phyloP scores from a whole-genome alignment of 1,139 yeast species.

The Scheffersomyces parashehatae region DNA sequence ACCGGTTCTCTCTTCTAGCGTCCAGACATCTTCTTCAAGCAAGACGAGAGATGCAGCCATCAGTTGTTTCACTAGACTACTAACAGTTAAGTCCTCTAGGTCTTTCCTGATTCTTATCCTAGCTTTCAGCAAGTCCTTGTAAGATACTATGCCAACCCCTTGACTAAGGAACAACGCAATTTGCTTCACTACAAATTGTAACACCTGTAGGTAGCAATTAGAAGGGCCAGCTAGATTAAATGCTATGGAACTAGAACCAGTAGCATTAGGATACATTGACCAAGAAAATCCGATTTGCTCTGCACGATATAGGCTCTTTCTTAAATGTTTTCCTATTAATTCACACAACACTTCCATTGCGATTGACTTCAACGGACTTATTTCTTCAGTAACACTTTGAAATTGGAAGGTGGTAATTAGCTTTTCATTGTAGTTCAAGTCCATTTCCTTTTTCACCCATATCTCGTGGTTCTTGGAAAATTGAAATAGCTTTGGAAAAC shows the following conservation, averaged over 20 bases:
- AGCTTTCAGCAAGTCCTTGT: conserved; percentile 40
- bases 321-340: conserved; percentile 38
- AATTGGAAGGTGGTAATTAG: conserved; percentile 48
- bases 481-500: conserved; percentile 15
- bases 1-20: conserved; percentile 48
- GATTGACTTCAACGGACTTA: conserved; percentile 36
- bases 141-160: conserved; percentile 16
- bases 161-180: conserved; percentile 12
- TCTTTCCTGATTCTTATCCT: conserved; percentile 44
- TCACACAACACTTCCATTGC: conserved; percentile 52
- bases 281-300: conserved; percentile 54
- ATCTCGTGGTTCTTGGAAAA: conserved; percentile 34
- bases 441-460: conserved; percentile 47
- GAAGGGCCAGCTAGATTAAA: conserved; percentile 52
- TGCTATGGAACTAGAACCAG: conserved; percentile 50
- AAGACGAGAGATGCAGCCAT: conserved; percentile 49
- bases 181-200: conserved; percentile 22
- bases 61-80: conserved; percentile 42
- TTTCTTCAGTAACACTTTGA: conserved; percentile 19
- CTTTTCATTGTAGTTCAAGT: conserved; percentile 19
- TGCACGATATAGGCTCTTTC: conserved; percentile 47
- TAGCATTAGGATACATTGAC: conserved; percentile 51
- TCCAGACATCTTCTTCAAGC: conserved; percentile 55
- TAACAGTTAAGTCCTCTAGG: conserved; percentile 38
- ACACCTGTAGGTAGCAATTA: conserved; percentile 31